Conservation (phyloP, 129 eudicot genomes). For the Deinandra increscens region DNA sequence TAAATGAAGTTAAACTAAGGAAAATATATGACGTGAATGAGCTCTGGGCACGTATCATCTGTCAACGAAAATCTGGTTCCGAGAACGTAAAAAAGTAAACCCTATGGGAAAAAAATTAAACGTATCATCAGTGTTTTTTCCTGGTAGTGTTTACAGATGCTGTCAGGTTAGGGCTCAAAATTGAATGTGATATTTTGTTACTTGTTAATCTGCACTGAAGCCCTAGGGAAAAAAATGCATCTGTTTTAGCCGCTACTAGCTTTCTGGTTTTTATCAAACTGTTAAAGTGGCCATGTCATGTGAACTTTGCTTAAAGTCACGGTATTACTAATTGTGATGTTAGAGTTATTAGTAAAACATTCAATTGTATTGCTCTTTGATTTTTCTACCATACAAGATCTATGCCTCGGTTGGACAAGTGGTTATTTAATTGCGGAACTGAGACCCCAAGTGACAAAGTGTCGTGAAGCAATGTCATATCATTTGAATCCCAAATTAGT, state of each 20-base stretch:
- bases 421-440: not conserved
- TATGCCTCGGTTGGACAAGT: not conserved
- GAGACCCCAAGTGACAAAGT: not conserved
- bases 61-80: slow-evolving; percentile 46
- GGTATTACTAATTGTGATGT: not conserved
- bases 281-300: not conserved
- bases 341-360: not conserved
- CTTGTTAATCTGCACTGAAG: not conserved
- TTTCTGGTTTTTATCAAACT: not conserved
- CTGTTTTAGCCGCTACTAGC: not conserved
- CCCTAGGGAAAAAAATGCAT: not conserved
- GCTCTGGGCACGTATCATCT: too few relatives aligned
- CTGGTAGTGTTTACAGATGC: not conserved
- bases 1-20: too few relatives aligned
- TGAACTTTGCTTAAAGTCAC: not conserved
- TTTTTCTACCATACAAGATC: slow-evolving; percentile 50
- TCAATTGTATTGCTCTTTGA: not conserved
- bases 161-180: not conserved
- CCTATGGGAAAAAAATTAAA: too few relatives aligned
- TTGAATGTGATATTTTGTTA: not conserved
- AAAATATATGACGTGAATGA: too few relatives aligned
- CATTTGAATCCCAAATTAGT: not conserved
- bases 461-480: not conserved
- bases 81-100: slow-evolving; percentile 65
- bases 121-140: slow-evolving; percentile 6